Conservation (phyloP, 768 basidiomycete species). For the Mrakia hoshinonis region DNA sequence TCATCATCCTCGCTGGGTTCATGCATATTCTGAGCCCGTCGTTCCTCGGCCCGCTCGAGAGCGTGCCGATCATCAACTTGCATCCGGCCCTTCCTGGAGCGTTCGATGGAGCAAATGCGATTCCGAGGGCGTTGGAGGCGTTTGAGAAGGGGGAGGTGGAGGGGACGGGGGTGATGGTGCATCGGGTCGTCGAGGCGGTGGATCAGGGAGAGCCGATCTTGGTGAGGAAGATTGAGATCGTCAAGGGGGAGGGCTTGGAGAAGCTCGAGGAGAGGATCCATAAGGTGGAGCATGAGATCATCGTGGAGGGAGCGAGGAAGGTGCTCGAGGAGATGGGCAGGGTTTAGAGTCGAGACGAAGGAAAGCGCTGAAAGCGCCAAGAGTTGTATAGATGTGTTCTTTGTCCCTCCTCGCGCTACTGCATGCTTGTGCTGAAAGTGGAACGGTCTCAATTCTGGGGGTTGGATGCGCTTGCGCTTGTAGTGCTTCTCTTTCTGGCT, state of each 20-base stretch:
- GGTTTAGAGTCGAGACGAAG: not conserved
- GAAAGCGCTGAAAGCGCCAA: not conserved
- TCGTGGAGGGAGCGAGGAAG: slow-evolving; percentile 72
- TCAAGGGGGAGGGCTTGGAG: slow-evolving; percentile 61
- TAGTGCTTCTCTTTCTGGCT: too few relatives aligned
- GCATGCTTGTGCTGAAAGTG: too few relatives aligned
- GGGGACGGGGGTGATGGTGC: slow-evolving; percentile 81
- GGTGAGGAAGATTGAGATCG: slow-evolving; percentile 66
- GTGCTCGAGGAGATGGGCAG: slow-evolving; percentile 48
- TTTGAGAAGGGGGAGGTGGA: slow-evolving; percentile 72
- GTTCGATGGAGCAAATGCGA: slow-evolving; percentile 92
- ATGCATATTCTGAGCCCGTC: slow-evolving; percentile 87
- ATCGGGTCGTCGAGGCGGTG: slow-evolving; percentile 84
- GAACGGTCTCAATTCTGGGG: too few relatives aligned
- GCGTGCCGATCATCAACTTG: slow-evolving; percentile 83
- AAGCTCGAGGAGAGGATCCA: slow-evolving; percentile 63
- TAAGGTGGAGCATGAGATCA: slow-evolving; percentile 73
- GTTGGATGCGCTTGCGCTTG: too few relatives aligned
- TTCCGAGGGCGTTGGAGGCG: slow-evolving; percentile 79
- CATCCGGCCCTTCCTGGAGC: slow-evolving; percentile 92
- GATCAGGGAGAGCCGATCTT: slow-evolving; percentile 84
- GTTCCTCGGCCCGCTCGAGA: slow-evolving; percentile 50
- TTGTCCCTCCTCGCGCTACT: too few relatives aligned
- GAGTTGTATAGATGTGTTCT: too few relatives aligned
- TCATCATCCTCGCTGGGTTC: slow-evolving; percentile 95